These are phyloP conservation scores for Epicoccum nigrum DNA, from an alignment of 2,329 filamentous ascomycete genomes.

Conservation along the genomic window DNA sequence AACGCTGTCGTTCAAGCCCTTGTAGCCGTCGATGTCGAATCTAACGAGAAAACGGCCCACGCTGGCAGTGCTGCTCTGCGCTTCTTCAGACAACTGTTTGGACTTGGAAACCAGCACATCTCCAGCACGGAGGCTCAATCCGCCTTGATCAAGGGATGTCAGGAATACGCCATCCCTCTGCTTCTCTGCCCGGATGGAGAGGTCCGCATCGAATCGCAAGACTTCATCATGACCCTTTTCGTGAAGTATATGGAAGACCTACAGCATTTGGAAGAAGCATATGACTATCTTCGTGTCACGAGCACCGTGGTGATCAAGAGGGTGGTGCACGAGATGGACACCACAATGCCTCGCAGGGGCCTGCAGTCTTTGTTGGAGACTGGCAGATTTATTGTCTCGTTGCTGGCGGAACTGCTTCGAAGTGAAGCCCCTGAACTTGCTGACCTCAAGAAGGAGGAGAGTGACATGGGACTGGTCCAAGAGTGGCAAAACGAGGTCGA, in stretches of 20 bases:
- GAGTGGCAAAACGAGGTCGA: conserved; percentile 33
- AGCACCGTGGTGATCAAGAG: conserved; percentile 11
- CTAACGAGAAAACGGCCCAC: conserved; percentile 23
- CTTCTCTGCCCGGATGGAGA: conserved; percentile 39
- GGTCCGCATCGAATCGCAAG: conserved; percentile 32
- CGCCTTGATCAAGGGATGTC: conserved; percentile 24
- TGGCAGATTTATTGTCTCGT: conserved; percentile 25
- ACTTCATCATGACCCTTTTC: conserved; percentile 35
- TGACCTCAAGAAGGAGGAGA: conserved; percentile 24
- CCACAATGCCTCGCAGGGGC: conserved; percentile 29
- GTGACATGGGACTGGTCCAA: conserved; percentile 33
- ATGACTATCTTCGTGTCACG: background rate
- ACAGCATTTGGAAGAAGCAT: conserved; percentile 20
- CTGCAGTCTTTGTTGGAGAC: conserved; percentile 34
- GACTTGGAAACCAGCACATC: background rate
- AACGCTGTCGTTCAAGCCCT: conserved; percentile 28
- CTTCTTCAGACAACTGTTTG: conserved; percentile 28
- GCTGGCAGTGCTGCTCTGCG: conserved; percentile 34
- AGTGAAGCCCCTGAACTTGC: conserved; percentile 31
- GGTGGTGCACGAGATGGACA: conserved; percentile 33
- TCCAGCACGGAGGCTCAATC: conserved; percentile 26
- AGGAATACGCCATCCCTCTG: conserved; percentile 28
- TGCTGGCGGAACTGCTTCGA: conserved; percentile 26
- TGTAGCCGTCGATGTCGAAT: conserved; percentile 9
- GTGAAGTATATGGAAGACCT: conserved; percentile 8